A percentile compares a stretch with the other conserved stretches of the same genome.
Conservation (phyloP, 2,329 filamentous ascomycete genomes). For the Pezicula rhizophila region DNA sequence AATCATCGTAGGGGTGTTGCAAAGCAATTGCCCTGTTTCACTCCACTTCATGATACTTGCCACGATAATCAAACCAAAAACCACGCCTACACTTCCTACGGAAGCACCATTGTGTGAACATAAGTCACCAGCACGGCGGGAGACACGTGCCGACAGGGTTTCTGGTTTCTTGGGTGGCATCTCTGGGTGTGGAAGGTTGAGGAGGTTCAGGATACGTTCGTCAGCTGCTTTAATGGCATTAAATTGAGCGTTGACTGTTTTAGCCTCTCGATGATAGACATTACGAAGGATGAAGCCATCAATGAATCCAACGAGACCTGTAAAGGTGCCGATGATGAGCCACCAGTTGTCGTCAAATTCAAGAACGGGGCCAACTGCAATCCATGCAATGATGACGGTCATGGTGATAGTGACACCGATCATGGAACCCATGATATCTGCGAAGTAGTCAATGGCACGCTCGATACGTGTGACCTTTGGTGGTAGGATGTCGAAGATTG, state of each 20-base stretch:
- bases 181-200: constrained; percentile 15
- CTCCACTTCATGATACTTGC: constrained; percentile 25
- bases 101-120: constrained; percentile 13
- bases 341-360: constrained; percentile 39
- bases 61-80: constrained; percentile 16
- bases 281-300: constrained; percentile 41
- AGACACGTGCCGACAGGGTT: constrained; percentile 16
- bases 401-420: constrained; percentile 33
- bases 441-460: constrained; percentile 35
- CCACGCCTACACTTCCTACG: constrained; percentile 14
- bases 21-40: constrained; percentile 26
- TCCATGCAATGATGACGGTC: constrained; percentile 31
- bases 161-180: constrained; percentile 2
- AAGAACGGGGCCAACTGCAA: constrained; percentile 32
- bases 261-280: constrained; percentile 28
- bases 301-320: constrained; percentile 38
- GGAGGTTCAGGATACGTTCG: constrained; percentile 11
- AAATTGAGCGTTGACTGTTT: constrained; percentile 19
- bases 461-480: constrained; percentile 29
- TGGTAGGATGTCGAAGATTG: constrained; percentile 26
- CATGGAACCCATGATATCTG: constrained; percentile 36
- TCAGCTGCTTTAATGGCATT: constrained; percentile 15
- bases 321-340: constrained; percentile 42
- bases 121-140: constrained; percentile 16
- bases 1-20: constrained; percentile 28